phyloP scores from a whole-genome alignment of 495 filamentous ascomycete species.

The Penicillium canescens region DNA sequence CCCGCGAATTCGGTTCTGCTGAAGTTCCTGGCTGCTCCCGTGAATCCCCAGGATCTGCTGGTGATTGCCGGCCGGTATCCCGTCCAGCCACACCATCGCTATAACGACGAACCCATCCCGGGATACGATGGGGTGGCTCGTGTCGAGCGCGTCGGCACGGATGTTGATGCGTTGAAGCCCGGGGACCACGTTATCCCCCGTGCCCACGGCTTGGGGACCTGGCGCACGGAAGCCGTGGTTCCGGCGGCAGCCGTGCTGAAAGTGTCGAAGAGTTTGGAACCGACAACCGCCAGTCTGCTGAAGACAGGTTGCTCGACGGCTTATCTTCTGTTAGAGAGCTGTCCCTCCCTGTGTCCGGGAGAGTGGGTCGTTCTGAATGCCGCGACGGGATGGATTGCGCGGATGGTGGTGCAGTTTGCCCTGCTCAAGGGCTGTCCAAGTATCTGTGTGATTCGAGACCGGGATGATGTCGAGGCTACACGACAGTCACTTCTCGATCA shows the following conservation, averaged over 20 bases:
- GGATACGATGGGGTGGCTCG: conserved; percentile 14
- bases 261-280: conserved; percentile 9
- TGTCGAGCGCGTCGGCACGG: conserved; percentile 1
- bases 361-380: conserved; percentile 16
- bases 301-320: conserved; percentile 6
- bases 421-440: conserved; percentile 3
- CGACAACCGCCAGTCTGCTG: conserved; percentile 3
- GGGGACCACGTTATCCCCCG: conserved; percentile 11
- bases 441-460: conserved; percentile 13
- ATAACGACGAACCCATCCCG: conserved; percentile 10
- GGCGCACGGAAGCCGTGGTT: conserved; percentile 13
- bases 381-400: conserved; percentile 9
- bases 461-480: conserved; percentile 9
- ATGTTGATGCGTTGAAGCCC: neutral
- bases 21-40: conserved; percentile 13
- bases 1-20: conserved; percentile 6
- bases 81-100: conserved; percentile 9
- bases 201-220: conserved; percentile 13
- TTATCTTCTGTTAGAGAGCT: conserved; percentile 13
- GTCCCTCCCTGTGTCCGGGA: conserved; percentile 1
- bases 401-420: conserved; percentile 12
- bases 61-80: conserved; percentile 14
- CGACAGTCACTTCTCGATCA: conserved; percentile 4
- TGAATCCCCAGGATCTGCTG: conserved; percentile 14
- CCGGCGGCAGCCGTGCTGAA: conserved; percentile 8